Conservation (phyloP, 768 basidiomycete genomes). For the Xanthoconium purpureum region DNA sequence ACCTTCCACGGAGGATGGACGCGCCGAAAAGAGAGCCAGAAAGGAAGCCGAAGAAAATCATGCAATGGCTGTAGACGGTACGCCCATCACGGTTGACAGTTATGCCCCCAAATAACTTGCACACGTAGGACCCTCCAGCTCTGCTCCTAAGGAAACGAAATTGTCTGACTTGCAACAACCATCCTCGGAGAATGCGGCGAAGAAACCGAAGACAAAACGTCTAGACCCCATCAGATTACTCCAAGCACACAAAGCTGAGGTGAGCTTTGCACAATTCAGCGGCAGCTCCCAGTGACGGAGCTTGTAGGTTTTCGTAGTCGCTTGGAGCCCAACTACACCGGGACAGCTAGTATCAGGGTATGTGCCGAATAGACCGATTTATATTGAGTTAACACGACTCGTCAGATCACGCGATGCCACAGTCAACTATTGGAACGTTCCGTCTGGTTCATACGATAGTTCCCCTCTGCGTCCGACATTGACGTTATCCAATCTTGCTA, state of each 20-base stretch:
- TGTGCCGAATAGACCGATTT: conserved; percentile 17
- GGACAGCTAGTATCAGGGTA: conserved; percentile 74
- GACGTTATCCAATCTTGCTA: conserved; percentile 48
- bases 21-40: conserved; percentile 62
- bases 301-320: conserved; percentile 71
- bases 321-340: conserved; percentile 66
- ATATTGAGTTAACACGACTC: conserved; percentile 3
- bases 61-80: conserved; percentile 39
- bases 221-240: conserved; percentile 45
- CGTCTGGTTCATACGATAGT: conserved; percentile 34
- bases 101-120: conserved; percentile 1
- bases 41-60: conserved; percentile 43
- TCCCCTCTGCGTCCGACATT: conserved; percentile 34
- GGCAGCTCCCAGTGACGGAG: conserved; percentile 2
- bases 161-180: conserved; percentile 18
- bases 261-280: conserved; percentile 26
- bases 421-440: conserved; percentile 70
- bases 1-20: conserved; percentile 44
- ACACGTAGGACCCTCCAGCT: conserved; percentile 12
- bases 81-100: conserved; percentile 30
- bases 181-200: conserved; percentile 16
- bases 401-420: conserved; percentile 72
- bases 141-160: conserved; percentile 21
- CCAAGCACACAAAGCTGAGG: conserved; percentile 62
- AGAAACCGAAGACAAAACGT: conserved; percentile 37